Base-by-base conservation (phyloP, 1,284 basidiomycete species). In the Cryptococcus wingfieldii region DNA sequence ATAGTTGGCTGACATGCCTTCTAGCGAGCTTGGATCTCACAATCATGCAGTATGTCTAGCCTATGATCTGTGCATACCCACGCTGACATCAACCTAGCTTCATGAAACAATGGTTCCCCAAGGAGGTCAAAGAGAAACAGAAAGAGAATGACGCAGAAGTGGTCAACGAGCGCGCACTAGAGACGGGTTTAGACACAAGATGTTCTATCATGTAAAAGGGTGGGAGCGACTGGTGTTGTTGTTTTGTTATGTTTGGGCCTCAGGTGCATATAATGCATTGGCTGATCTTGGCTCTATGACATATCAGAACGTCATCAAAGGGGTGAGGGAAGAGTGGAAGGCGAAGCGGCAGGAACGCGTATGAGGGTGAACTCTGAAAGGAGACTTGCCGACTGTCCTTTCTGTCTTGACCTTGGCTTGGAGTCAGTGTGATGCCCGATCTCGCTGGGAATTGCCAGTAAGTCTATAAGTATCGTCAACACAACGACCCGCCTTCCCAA, bases 51-150 rank as follows among this genome's bases (percentile, higher is more conserved):
- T 71, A 51, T 61, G 70, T 63, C 16, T n/a, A 19, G 9, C 27
- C 27, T 19, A 18, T 51, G 7, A 50, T 18, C 25, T 46, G 10
- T 25, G 12, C 8, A 46, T 16, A 8, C 5, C 44, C 31, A 53
- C 45, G 25, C 37, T n/a, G 38, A 18, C 16, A 31, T 37, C 19
- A 14, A n/a, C 37, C n/a, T 42, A 73, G 70, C 63, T 94, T 92
- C 66, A 89, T 97, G 84, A 83, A 87, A 61, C 86, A 88, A 59
- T 97, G 92, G 91, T 97, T 98, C 75, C 92, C 94, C 0, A 72
- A 84, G 9, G 94, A 97, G 73, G 82, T 91, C 16, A 83, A 81
- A 62, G 82, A 82, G 66, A 96, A 97, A 74, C 79, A 86, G 46
- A 82, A 81, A 58, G 82, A 85, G 66, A 94, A 94, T 71, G 86